A percentile compares a stretch with the other conserved stretches of the same genome.
Evolutionary conservation across 2,329 filamentous ascomycete genomes (phyloP).

Genomic region (Colletotrichum liriopes): DNA sequence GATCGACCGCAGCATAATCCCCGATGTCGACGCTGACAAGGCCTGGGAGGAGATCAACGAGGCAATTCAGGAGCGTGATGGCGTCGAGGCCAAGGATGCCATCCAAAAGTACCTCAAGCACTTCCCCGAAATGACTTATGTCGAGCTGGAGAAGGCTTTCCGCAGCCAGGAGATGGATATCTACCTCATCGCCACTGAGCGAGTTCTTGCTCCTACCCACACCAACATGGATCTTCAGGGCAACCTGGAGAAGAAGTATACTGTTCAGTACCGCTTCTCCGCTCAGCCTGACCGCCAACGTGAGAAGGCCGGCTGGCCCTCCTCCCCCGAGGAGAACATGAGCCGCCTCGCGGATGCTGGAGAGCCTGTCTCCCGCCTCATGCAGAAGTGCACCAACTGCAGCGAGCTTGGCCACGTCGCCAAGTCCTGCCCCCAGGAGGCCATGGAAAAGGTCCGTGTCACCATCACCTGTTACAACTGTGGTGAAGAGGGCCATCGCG

Average conservation of each 20-base stretch:
- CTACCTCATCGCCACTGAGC: slow-evolving; percentile 76
- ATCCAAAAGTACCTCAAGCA: slow-evolving; percentile 75
- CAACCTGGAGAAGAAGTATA: slow-evolving; percentile 75
- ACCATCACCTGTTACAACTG: slow-evolving; percentile 78
- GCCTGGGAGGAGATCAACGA: slow-evolving; percentile 72
- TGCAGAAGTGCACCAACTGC: slow-evolving; percentile 76
- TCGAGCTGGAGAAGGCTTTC: slow-evolving; percentile 73
- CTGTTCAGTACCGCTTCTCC: slow-evolving; percentile 74
- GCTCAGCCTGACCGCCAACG: slow-evolving; percentile 71
- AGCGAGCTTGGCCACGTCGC: slow-evolving; percentile 73
- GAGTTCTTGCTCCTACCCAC: slow-evolving; percentile 68
- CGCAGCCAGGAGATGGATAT: slow-evolving; percentile 68
- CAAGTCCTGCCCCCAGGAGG: slow-evolving; percentile 74
- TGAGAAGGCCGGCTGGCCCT: slow-evolving; percentile 74
- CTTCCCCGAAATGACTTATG: slow-evolving; percentile 70
- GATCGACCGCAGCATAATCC: slow-evolving; percentile 67
- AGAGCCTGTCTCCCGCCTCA: slow-evolving; percentile 71
- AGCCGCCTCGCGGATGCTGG: slow-evolving; percentile 77
- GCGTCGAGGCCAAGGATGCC: slow-evolving; percentile 75
- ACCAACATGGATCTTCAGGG: slow-evolving; percentile 83
- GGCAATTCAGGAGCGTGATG: slow-evolving; percentile 69
- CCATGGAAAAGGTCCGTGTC: slow-evolving; percentile 61
- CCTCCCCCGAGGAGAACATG: slow-evolving; percentile 71
- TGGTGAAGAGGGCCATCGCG: slow-evolving; percentile 73
- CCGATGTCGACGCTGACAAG: slow-evolving; percentile 65